These are phyloP conservation scores for Fomitopsis pulvina DNA, from an alignment of 768 basidiomycete species.

Conservation along the genomic window DNA sequence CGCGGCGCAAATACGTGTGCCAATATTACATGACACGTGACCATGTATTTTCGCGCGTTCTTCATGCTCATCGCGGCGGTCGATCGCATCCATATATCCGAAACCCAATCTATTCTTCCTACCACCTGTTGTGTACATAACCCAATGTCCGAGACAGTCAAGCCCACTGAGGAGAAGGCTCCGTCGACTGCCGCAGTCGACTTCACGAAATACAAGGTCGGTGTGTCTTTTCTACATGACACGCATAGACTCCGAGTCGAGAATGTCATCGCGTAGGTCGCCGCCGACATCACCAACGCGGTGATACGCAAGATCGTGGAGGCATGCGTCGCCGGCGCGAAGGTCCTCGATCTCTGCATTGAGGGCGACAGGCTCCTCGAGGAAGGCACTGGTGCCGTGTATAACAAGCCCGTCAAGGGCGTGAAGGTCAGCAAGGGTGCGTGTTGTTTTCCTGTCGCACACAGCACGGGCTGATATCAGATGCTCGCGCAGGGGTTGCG, in stretches of 20 bases:
- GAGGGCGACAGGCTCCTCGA: constrained; percentile 94
- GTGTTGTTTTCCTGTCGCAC: constrained; percentile 22
- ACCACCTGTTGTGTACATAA: not conserved
- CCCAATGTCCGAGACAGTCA: constrained; percentile 58
- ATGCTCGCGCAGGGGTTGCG: constrained; percentile 77
- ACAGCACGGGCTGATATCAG: too few relatives aligned
- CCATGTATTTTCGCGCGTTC: not conserved
- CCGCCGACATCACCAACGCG: constrained; percentile 83
- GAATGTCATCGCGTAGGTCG: constrained; percentile 43
- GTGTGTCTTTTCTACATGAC: constrained; percentile 6
- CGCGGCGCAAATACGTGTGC: not conserved
- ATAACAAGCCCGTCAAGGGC: constrained; percentile 87
- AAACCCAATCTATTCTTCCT: not conserved
- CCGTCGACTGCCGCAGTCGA: constrained; percentile 63
- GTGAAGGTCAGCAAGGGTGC: constrained; percentile 83
- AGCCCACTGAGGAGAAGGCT: constrained; percentile 35
- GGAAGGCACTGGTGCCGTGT: constrained; percentile 75
- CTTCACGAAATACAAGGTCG: constrained; percentile 84
- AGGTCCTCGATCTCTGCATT: constrained; percentile 82
- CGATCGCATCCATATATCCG: constrained; percentile 2
- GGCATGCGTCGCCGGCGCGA: constrained; percentile 72
- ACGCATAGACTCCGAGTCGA: too few relatives aligned
- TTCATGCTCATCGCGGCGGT: not conserved
- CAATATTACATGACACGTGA: not conserved
- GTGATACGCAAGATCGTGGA: constrained; percentile 83